Percentiles rank a stretch among this genome's conserved stretches.
Evolutionary conservation across 2,329 filamentous ascomycete genomes (phyloP).

Genomic region (Aureobasidium sp.): DNA sequence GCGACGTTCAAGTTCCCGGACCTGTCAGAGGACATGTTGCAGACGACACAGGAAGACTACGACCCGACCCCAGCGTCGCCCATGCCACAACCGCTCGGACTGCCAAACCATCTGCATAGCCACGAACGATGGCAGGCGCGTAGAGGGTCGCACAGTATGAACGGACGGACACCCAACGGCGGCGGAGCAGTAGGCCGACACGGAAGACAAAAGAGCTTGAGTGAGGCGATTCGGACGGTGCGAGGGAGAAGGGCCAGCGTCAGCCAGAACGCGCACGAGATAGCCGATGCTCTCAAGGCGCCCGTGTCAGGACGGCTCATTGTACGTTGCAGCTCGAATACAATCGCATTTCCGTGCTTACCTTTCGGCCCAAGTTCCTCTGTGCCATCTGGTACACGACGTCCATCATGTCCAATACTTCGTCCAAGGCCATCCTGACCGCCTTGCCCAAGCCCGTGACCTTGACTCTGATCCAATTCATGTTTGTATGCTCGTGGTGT

Average conservation of each 20-base stretch:
- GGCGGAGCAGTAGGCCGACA: constrained; percentile 44
- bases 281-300: constrained; percentile 82
- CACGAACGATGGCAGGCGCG: constrained; percentile 54
- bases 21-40: constrained; percentile 34
- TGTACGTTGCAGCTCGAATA: constrained; percentile 43
- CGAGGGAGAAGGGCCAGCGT: constrained; percentile 74
- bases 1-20: constrained; percentile 37
- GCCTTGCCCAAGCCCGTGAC: constrained; percentile 85
- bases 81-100: constrained; percentile 24
- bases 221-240: constrained; percentile 79
- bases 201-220: constrained; percentile 73
- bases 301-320: constrained; percentile 82
- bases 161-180: constrained; percentile 5
- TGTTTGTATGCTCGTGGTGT: constrained; percentile 83
- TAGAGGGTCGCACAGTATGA: constrained; percentile 26
- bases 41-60: constrained; percentile 25
- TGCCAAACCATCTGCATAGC: constrained; percentile 27
- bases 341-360: constrained; percentile 19
- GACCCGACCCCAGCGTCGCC: constrained; percentile 23
- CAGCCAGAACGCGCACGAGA: constrained; percentile 85
- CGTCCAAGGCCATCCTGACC: constrained; percentile 92
- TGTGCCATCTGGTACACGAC: constrained; percentile 92
- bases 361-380: constrained; percentile 51
- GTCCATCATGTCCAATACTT: constrained; percentile 92
- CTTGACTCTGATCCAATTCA: constrained; percentile 86